Evolutionary conservation across 352 stramenopile genomes (phyloP).

Genomic region (Phytophthora syringae): DNA sequence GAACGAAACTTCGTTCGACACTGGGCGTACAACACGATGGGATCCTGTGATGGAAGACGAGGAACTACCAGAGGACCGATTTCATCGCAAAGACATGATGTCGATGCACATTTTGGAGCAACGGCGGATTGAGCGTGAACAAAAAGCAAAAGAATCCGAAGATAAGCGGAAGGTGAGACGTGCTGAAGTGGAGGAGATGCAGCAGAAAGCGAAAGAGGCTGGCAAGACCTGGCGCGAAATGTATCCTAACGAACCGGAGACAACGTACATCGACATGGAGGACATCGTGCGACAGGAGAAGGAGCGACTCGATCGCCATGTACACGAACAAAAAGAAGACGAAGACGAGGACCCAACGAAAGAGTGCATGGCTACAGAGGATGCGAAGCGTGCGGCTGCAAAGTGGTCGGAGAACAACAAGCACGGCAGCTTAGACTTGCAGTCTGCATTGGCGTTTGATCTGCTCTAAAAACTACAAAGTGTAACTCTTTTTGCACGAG

Average conservation of each 20-base stretch:
- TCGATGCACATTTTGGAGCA: constrained; percentile 89
- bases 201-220: constrained; percentile 50
- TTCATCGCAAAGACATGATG: constrained; percentile 86
- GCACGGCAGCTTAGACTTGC: constrained; percentile 42
- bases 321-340: constrained; percentile 31
- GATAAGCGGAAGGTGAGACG: constrained; percentile 52
- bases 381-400: constrained; percentile 48
- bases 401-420: constrained; percentile 59
- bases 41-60: constrained; percentile 79
- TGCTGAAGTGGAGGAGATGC: constrained; percentile 60
- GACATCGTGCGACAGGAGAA: constrained; percentile 66
- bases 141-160: constrained; percentile 69
- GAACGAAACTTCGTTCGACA: neutral
- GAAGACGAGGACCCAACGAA: constrained; percentile 15
- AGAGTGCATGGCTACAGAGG: constrained; percentile 46
- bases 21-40: constrained; percentile 30
- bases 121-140: constrained; percentile 55
- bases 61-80: constrained; percentile 80
- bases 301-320: constrained; percentile 39
- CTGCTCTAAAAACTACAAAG: constrained; percentile 43
- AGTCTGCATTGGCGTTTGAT: constrained; percentile 75
- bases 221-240: constrained; percentile 84
- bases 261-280: constrained; percentile 81
- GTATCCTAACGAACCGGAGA: constrained; percentile 79
- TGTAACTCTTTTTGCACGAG: constrained; percentile 2